Evolutionary conservation across 2,329 filamentous ascomycete genomes (phyloP).

Genomic region (Metarhizium anisopliae): DNA sequence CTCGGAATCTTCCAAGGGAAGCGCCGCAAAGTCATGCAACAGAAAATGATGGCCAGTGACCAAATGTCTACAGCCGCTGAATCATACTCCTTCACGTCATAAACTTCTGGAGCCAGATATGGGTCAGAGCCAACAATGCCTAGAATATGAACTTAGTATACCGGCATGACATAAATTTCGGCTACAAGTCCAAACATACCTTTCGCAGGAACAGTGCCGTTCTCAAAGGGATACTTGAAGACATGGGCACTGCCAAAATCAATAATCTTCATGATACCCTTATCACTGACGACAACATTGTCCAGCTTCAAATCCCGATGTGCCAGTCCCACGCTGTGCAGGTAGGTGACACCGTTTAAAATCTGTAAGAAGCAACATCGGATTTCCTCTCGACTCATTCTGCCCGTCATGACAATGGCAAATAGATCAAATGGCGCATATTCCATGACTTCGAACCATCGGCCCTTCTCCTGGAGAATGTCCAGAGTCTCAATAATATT

Average conservation of each 20-base stretch:
- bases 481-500: slow-evolving; percentile 98
- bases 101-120: slow-evolving; percentile 93
- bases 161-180: neutral
- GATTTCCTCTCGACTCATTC: slow-evolving; percentile 88
- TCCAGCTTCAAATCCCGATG: slow-evolving; percentile 94
- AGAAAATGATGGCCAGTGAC: slow-evolving; percentile 97
- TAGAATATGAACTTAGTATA: slow-evolving; percentile 18
- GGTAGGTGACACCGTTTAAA: slow-evolving; percentile 83
- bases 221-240: slow-evolving; percentile 95
- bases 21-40: slow-evolving; percentile 90
- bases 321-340: slow-evolving; percentile 90
- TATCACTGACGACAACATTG: slow-evolving; percentile 93
- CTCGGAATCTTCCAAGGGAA: slow-evolving; percentile 97
- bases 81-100: slow-evolving; percentile 88
- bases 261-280: slow-evolving; percentile 98
- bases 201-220: slow-evolving; percentile 37
- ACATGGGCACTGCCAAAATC: slow-evolving; percentile 97
- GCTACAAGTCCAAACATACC: slow-evolving; percentile 16
- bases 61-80: slow-evolving; percentile 92
- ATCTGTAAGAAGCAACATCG: slow-evolving; percentile 91
- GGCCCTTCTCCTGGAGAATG: slow-evolving; percentile 86
- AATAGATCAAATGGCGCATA: slow-evolving; percentile 95
- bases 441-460: slow-evolving; percentile 99
- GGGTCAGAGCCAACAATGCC: slow-evolving; percentile 77
- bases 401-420: slow-evolving; percentile 97